A percentile compares a stretch with the other conserved stretches of the same genome.
phyloP scores from a whole-genome alignment of 441 rosid species.

The Lepidium campestre region DNA sequence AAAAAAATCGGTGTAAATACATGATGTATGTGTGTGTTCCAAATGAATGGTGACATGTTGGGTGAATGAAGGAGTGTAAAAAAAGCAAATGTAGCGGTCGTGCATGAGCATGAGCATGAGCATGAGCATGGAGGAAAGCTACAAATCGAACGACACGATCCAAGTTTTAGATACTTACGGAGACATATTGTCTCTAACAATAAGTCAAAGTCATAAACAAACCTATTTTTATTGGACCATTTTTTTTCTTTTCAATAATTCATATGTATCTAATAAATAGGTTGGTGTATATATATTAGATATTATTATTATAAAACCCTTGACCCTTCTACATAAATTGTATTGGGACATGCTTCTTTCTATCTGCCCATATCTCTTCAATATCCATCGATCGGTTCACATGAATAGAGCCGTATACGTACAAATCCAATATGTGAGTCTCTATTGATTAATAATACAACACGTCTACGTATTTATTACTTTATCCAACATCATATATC shows the following conservation, averaged over 20 bases:
- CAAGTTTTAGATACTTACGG: slow-evolving; percentile 18
- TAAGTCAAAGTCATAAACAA: slow-evolving; percentile 17
- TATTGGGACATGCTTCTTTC: slow-evolving; percentile 23
- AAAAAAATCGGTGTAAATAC: neutral
- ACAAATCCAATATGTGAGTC: slow-evolving; percentile 5
- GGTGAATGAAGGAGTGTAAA: neutral
- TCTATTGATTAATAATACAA: neutral
- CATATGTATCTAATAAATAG: neutral
- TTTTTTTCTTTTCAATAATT: slow-evolving; percentile 1
- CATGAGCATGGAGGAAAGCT: slow-evolving; percentile 28
- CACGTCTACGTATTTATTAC: neutral
- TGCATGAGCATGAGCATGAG: slow-evolving; percentile 31
- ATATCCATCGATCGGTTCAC: slow-evolving; percentile 5
- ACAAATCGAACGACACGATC: slow-evolving; percentile 32
- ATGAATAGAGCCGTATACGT: slow-evolving; percentile 25
- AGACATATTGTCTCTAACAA: slow-evolving; percentile 21
- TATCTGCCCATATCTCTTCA: slow-evolving; percentile 22
- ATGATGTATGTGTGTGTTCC: neutral
- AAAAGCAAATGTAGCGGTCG: slow-evolving; percentile 16
- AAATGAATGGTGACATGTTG: neutral
- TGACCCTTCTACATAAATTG: slow-evolving; percentile 22
- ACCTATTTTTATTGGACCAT: neutral
- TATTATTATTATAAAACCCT: slow-evolving; percentile 6
- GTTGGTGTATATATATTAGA: neutral
- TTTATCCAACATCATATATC: slow-evolving; percentile 9